A percentile compares a stretch with the other conserved stretches of the same genome.
These are phyloP conservation scores for Arctium minus DNA, from an alignment of 129 eudicot genomes.

Conservation along the genomic window DNA sequence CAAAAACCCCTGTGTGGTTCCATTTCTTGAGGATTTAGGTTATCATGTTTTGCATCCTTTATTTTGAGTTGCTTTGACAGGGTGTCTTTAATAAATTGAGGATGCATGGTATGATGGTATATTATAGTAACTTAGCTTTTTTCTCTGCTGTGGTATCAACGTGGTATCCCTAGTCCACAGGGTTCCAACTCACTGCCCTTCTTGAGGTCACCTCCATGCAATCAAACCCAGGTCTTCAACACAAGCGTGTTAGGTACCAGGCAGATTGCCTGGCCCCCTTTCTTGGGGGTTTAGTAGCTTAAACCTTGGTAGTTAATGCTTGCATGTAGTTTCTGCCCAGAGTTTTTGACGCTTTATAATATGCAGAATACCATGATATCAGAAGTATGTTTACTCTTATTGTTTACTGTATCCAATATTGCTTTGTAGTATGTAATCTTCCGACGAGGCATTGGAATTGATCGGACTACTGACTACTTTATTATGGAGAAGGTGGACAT, in stretches of 20 bases:
- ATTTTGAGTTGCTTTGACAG: no score
- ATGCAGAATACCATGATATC: neutral
- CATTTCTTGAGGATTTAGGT: no score
- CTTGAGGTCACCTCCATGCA: no score
- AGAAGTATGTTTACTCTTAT: neutral
- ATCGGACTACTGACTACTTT: slow-evolving; percentile 68
- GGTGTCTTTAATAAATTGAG: no score
- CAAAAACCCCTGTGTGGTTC: no score
- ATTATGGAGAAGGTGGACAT: slow-evolving; percentile 84
- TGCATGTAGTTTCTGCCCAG: neutral
- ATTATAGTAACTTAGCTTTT: neutral
- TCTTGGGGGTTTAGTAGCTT: neutral
- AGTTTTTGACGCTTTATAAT: neutral
- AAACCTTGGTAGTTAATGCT: neutral
- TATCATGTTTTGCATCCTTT: no score
- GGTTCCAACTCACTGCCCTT: no score
- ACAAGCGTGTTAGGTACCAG: no score
- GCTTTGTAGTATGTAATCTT: slow-evolving; percentile 70
- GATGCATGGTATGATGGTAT: no score
- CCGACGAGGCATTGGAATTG: slow-evolving; percentile 93
- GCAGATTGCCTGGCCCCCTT: no score
- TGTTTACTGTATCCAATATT: slow-evolving; percentile 3
- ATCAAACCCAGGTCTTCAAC: no score
- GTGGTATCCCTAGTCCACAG: neutral
- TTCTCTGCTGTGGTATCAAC: no score